A percentile compares a stretch with the other conserved stretches of the same genome.
These are phyloP conservation scores for Ogataea pilisensis DNA, from an alignment of 805 yeast genomes.

Conservation along the genomic window DNA sequence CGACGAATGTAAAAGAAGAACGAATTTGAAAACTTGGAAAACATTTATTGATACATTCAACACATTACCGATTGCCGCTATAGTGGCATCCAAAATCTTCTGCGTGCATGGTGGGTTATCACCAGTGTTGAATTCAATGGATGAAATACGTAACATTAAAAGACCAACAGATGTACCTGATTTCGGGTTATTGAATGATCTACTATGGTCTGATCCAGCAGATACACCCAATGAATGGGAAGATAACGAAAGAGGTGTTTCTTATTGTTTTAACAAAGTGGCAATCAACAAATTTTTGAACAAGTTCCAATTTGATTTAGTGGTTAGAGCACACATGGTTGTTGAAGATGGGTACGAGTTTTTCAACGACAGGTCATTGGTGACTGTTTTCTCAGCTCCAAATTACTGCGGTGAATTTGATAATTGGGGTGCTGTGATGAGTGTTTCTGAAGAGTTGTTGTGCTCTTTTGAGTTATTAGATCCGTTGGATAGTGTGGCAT, in stretches of 20 bases:
- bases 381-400: constrained; percentile 72
- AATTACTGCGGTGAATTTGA: constrained; percentile 82
- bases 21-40: constrained; percentile 92
- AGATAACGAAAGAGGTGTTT: constrained; percentile 81
- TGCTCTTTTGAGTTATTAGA: constrained; percentile 92
- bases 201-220: constrained; percentile 84
- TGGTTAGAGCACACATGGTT: constrained; percentile 86
- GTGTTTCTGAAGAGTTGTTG: constrained; percentile 85
- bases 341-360: constrained; percentile 79
- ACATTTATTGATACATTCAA: constrained; percentile 91
- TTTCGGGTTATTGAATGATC: constrained; percentile 70
- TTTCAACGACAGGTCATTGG: constrained; percentile 66
- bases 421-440: constrained; percentile 98
- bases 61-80: constrained; percentile 91
- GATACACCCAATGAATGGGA: constrained; percentile 83
- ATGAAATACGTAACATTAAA: constrained; percentile 69
- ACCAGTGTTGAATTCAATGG: constrained; percentile 69
- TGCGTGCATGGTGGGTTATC: constrained; percentile 85
- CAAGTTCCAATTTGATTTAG: constrained; percentile 74
- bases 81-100: constrained; percentile 92
- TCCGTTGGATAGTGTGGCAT: constrained; percentile 88
- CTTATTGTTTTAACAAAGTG: constrained; percentile 73
- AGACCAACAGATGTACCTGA: constrained; percentile 88
- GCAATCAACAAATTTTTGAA: constrained; percentile 74
- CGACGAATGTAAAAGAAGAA: constrained; percentile 94